Percentiles rank a stretch among this genome's conserved stretches.
Evolutionary conservation across 2,329 filamentous ascomycete genomes (phyloP).

Genomic region (Aspergillus amoenus): DNA sequence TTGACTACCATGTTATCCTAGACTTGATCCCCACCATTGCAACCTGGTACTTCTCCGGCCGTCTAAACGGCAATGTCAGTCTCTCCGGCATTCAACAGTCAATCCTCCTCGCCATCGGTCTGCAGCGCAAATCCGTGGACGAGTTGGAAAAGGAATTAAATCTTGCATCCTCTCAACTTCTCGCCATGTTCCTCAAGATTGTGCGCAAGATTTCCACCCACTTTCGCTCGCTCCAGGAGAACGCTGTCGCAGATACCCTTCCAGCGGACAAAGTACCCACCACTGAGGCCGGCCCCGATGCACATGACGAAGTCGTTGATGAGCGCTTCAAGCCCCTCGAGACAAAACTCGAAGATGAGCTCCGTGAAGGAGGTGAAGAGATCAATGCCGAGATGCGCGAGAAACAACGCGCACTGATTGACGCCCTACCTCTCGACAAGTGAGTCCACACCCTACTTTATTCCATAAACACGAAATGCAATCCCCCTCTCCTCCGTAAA

Average conservation of each 20-base stretch:
- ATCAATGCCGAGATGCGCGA: constrained; percentile 68
- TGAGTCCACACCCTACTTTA: constrained; percentile 48
- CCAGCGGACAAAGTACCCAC: constrained; percentile 52
- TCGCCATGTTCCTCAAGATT: constrained; percentile 98
- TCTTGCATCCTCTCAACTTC: constrained; percentile 72
- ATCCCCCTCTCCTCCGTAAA: no score
- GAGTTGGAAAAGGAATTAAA: constrained; percentile 75
- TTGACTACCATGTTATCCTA: constrained; percentile 96
- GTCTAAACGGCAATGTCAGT: constrained; percentile 65
- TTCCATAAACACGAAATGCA: background rate
- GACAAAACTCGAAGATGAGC: constrained; percentile 72
- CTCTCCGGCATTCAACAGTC: constrained; percentile 81
- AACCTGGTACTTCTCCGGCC: constrained; percentile 78
- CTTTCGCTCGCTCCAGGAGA: constrained; percentile 73
- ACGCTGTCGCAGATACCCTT: constrained; percentile 67
- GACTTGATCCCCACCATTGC: constrained; percentile 86
- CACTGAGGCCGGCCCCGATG: constrained; percentile 51
- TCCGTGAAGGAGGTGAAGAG: constrained; percentile 79
- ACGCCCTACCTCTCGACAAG: constrained; percentile 84
- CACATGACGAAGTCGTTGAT: constrained; percentile 67
- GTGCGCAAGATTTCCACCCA: constrained; percentile 80
- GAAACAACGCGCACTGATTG: constrained; percentile 84
- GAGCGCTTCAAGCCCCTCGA: constrained; percentile 70
- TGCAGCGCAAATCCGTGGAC: constrained; percentile 87
- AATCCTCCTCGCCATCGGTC: constrained; percentile 83